A percentile compares a stretch with the other conserved stretches of the same genome.
Evolutionary conservation across 495 filamentous ascomycete species (phyloP).

Genomic region (Hypoxylon perforatum): DNA sequence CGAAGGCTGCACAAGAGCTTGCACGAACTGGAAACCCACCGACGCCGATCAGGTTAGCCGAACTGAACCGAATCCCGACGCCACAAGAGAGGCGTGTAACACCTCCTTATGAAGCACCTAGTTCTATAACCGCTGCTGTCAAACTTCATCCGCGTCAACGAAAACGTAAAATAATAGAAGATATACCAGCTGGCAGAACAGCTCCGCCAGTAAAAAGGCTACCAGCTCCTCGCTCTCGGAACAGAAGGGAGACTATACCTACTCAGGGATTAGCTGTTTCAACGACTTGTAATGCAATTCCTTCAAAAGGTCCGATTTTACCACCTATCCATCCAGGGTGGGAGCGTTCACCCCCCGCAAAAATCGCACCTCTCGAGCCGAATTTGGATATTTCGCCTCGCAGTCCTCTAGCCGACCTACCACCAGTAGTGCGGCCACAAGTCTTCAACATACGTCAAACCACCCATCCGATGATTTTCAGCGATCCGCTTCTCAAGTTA

Average conservation of each 20-base stretch:
- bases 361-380: constrained; percentile 38
- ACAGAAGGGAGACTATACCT: background rate
- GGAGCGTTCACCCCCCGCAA: constrained; percentile 36
- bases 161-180: constrained; percentile 55
- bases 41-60: constrained; percentile 21
- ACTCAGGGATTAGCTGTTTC: constrained; percentile 4
- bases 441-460: constrained; percentile 21
- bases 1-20: constrained; percentile 38
- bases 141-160: constrained; percentile 53
- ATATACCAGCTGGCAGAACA: constrained; percentile 45
- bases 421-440: constrained; percentile 19
- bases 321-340: constrained; percentile 37
- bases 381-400: constrained; percentile 35
- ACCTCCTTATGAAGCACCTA: constrained; percentile 8
- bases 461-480: constrained; percentile 40
- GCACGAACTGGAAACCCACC: constrained; percentile 37
- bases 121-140: constrained; percentile 53
- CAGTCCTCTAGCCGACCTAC: constrained; percentile 41
- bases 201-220: constrained; percentile 4
- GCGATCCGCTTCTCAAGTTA: constrained; percentile 40
- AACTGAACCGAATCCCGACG: constrained; percentile 17
- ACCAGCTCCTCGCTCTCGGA: background rate
- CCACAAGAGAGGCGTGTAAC: constrained; percentile 11
- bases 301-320: constrained; percentile 29
- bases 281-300: constrained; percentile 4